phyloP scores from a whole-genome alignment of 306 rosid species.

The Cucumis melo region DNA sequence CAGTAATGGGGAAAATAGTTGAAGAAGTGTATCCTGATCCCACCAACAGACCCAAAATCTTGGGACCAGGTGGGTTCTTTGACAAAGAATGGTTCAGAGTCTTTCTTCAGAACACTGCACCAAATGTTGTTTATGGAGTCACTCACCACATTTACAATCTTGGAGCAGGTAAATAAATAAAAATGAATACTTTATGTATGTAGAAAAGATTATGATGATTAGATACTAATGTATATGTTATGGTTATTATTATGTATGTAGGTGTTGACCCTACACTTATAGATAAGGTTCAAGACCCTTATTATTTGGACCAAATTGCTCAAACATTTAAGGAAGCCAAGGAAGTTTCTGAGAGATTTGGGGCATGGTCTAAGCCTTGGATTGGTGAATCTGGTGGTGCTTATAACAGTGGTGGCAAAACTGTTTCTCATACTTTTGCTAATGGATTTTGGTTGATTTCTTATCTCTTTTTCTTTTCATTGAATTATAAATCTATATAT shows the following conservation, averaged over 20 bases:
- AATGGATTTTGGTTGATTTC: slow-evolving; percentile 42
- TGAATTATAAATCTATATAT: no score
- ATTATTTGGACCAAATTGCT: slow-evolving; percentile 23
- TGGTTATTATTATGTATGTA: neutral
- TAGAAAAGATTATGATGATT: no score
- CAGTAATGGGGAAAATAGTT: slow-evolving; percentile 18
- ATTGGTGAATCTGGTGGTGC: slow-evolving; percentile 77
- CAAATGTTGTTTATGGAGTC: slow-evolving; percentile 35
- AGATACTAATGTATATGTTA: no score
- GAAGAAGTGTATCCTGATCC: slow-evolving; percentile 21
- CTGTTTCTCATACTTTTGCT: slow-evolving; percentile 44
- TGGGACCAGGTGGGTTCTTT: slow-evolving; percentile 59
- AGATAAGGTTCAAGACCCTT: slow-evolving; percentile 39
- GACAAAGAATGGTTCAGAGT: slow-evolving; percentile 35
- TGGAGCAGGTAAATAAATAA: slow-evolving; percentile 39
- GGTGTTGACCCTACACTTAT: slow-evolving; percentile 42
- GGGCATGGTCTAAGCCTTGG: slow-evolving; percentile 45
- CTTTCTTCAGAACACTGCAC: slow-evolving; percentile 31
- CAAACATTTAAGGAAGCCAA: slow-evolving; percentile 27
- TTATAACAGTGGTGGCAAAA: slow-evolving; percentile 57
- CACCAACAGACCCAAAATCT: slow-evolving; percentile 32
- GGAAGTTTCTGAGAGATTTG: slow-evolving; percentile 6
- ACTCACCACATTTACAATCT: slow-evolving; percentile 67
- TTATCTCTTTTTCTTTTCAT: no score
- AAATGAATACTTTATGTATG: no score